phyloP scores from a whole-genome alignment of 257 asterid genomes.

The Pogostemon cablin region DNA sequence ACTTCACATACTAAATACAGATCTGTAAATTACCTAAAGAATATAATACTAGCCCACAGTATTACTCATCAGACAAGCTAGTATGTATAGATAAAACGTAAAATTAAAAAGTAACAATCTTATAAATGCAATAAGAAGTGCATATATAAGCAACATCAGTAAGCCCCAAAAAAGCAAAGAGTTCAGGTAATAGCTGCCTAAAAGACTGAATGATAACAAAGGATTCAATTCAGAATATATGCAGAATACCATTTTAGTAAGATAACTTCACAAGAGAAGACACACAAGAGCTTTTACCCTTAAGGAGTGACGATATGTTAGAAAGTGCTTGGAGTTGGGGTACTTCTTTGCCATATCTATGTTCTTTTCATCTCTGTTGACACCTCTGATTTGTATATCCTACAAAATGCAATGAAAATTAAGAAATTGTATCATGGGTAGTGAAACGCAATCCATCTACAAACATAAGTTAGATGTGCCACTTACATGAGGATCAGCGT shows the following conservation, averaged over 20 bases:
- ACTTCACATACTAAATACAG: no score
- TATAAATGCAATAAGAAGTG: background rate
- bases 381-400: constrained; percentile 99
- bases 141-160: constrained; percentile 2
- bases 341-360: constrained; percentile 78
- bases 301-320: constrained; percentile 89
- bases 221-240: background rate
- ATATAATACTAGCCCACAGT: no score
- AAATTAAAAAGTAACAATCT: constrained; percentile 8
- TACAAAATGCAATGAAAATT: constrained; percentile 35
- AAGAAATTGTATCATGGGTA: constrained; percentile 9
- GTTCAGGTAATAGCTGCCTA: constrained; percentile 13
- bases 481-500: constrained; percentile 74
- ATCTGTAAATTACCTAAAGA: no score
- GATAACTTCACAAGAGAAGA: constrained; percentile 12
- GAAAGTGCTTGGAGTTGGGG: constrained; percentile 94
- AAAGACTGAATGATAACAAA: constrained; percentile 8
- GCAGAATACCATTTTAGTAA: background rate
- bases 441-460: constrained; percentile 25
- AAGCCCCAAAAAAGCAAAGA: constrained; percentile 15
- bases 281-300: constrained; percentile 56
- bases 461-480: constrained; percentile 14
- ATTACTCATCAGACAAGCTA: no score
- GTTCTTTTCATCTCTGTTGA: constrained; percentile 85
- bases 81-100: no score